Base-by-base conservation (phyloP, 1,284 basidiomycete species). In the Fomitopsis palustris region DNA sequence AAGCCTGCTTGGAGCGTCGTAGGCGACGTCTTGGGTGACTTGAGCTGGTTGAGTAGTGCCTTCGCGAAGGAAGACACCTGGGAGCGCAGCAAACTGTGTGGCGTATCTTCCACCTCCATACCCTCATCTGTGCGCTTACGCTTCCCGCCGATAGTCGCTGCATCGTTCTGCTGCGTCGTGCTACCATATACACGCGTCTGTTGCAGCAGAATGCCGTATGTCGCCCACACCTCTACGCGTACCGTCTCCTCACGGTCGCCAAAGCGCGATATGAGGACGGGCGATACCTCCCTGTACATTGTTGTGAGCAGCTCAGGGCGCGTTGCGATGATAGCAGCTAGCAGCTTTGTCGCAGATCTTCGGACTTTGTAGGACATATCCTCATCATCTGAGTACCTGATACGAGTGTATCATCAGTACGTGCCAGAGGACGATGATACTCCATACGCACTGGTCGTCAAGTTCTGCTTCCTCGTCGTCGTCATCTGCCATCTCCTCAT, bases 291-390 rank as follows among this genome's bases (percentile, higher is more conserved):
- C 69, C 87, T 87, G 77, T 93, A 96, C 54, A 97, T 82, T 1
- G 87, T 80, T 4, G 80, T 75, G 4, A 98, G 81, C 2, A 96
- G 79, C 69, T 97, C 96, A 1, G 94, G 90, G 12, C 95, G 90
- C 4, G 96, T 96, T 16, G 84, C 85, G 63, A 98, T 89, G 53
- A 97, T 81, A 1, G 92, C 90, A 14, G 87, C 79, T 14, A 99
- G 81, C 1, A 98, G 79, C 72, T 98, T 98, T 25, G 95, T 95
- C 4, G 97, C 90, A 4, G 93, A 90, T 55, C 96, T 86, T 61
- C 97, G 88, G 61, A 98, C 95, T 76, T 98, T 98, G 85, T 98
- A 99, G 0, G 96, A 98, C n/a, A 93, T 91, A 71, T 99, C 97
- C 70, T 99, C 97, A 65, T 99, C 96, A 67, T 99, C 96, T 7